Conservation (phyloP, 352 stramenopile genomes). For the Elongisporangium prolatum region DNA sequence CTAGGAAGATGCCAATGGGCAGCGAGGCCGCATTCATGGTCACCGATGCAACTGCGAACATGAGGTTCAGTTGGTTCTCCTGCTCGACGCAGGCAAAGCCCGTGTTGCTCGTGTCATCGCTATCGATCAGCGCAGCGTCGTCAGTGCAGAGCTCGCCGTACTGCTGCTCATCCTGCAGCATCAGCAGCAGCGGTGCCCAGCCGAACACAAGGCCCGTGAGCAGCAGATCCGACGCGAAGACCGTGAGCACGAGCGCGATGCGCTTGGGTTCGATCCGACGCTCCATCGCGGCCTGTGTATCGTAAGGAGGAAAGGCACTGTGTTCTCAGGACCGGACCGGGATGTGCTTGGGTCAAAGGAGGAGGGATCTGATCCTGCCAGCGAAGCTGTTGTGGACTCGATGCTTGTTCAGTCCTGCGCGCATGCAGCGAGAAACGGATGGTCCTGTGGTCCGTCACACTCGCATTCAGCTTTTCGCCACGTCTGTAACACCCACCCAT, state of each 20-base stretch:
- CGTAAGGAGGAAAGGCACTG: constrained; percentile 5
- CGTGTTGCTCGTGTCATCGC: constrained; percentile 5
- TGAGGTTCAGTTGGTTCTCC: constrained; percentile 85
- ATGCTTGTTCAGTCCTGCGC: neutral
- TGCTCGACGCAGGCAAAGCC: constrained; percentile 49
- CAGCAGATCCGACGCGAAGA: constrained; percentile 74
- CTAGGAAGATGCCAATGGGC: constrained; percentile 76
- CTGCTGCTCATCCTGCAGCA: constrained; percentile 79
- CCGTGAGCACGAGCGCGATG: constrained; percentile 58
- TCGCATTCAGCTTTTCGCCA: neutral
- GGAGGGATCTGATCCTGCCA: neutral
- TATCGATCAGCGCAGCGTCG: constrained; percentile 8
- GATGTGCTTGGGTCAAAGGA: neutral
- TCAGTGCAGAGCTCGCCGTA: constrained; percentile 69
- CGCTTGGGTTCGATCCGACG: constrained; percentile 30
- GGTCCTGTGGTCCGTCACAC: neutral
- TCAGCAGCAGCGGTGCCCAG: constrained; percentile 80
- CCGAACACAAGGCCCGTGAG: constrained; percentile 87
- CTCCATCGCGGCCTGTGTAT: neutral
- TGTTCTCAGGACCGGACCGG: neutral
- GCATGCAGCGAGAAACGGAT: neutral
- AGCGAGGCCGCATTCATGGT: constrained; percentile 74
- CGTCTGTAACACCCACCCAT: neutral
- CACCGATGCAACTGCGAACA: constrained; percentile 78
- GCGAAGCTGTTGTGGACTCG: neutral